phyloP scores from a whole-genome alignment of 2,329 filamentous ascomycete genomes.

The Alternaria atra region DNA sequence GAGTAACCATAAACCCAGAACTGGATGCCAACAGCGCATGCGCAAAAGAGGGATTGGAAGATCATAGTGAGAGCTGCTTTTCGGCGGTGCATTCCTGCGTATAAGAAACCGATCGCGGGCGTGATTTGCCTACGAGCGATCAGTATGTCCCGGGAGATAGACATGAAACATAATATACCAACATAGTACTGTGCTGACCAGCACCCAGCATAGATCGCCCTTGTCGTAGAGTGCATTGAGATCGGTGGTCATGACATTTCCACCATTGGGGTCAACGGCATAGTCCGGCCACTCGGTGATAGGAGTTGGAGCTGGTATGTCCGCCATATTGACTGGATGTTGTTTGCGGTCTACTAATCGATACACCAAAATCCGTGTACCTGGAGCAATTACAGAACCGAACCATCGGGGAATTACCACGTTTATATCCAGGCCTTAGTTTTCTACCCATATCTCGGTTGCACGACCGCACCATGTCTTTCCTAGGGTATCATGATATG shows the following conservation, averaged over 20 bases:
- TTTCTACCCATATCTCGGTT: constrained; percentile 20
- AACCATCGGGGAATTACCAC: background rate
- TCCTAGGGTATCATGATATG: constrained; percentile 13
- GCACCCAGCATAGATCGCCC: constrained; percentile 57
- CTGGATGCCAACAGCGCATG: constrained; percentile 57
- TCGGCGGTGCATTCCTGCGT: constrained; percentile 45
- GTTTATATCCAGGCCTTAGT: background rate
- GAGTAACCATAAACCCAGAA: constrained; percentile 61
- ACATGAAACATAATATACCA: constrained; percentile 26
- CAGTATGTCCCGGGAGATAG: background rate
- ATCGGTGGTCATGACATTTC: constrained; percentile 57
- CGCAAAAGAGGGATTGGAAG: constrained; percentile 59
- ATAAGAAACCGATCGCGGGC: constrained; percentile 47
- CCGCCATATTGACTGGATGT: constrained; percentile 30
- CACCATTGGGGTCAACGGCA: constrained; percentile 51
- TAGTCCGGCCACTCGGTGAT: constrained; percentile 58
- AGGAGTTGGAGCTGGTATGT: constrained; percentile 39
- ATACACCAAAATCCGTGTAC: background rate
- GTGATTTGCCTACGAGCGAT: constrained; percentile 41
- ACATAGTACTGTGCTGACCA: constrained; percentile 44
- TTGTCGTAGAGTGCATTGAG: constrained; percentile 59
- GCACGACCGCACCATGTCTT: constrained; percentile 1
- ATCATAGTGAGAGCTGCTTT: constrained; percentile 56
- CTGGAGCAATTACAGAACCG: background rate
- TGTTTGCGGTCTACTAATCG: background rate